Evolutionary conservation across 2,329 filamentous ascomycete genomes (phyloP).

Genomic region (Pestalotiopsis sp.): DNA sequence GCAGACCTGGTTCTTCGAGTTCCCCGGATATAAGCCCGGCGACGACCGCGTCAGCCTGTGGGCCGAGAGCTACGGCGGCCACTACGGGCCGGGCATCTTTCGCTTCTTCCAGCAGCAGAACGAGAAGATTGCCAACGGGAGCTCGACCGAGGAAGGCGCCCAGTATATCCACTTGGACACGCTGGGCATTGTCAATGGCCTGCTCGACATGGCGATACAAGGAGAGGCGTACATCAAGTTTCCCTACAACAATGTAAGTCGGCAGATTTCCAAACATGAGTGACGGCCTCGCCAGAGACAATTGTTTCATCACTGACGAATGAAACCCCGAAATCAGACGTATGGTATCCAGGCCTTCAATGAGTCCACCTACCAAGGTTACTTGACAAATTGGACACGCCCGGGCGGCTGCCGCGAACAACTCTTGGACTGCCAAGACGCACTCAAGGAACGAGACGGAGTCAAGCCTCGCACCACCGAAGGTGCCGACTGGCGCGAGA

Average conservation of each 20-base stretch:
- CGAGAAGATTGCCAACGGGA: constrained; percentile 32
- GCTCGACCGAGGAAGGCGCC: constrained; percentile 28
- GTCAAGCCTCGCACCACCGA: neutral
- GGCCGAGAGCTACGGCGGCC: constrained; percentile 37
- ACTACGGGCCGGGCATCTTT: constrained; percentile 34
- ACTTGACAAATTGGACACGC: constrained; percentile 11
- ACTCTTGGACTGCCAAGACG: constrained; percentile 10
- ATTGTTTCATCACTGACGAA: too few relatives aligned
- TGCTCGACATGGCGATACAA: constrained; percentile 50
- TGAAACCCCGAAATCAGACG: neutral
- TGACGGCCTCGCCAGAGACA: too few relatives aligned
- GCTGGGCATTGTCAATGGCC: constrained; percentile 60
- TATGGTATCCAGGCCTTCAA: constrained; percentile 16
- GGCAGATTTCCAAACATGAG: constrained; percentile 18
- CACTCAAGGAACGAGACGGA: constrained; percentile 12
- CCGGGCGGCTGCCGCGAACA: constrained; percentile 14
- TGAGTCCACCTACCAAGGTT: constrained; percentile 8
- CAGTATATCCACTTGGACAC: constrained; percentile 37
- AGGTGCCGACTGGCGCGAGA: neutral
- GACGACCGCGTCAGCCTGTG: constrained; percentile 55
- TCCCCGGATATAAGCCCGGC: constrained; percentile 58
- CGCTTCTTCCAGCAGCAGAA: constrained; percentile 35
- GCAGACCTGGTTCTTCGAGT: constrained; percentile 58
- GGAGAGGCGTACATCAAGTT: constrained; percentile 46
- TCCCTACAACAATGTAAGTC: constrained; percentile 46